Evolutionary conservation across 306 rosid genomes (phyloP).

Genomic region (Prunus padus): DNA sequence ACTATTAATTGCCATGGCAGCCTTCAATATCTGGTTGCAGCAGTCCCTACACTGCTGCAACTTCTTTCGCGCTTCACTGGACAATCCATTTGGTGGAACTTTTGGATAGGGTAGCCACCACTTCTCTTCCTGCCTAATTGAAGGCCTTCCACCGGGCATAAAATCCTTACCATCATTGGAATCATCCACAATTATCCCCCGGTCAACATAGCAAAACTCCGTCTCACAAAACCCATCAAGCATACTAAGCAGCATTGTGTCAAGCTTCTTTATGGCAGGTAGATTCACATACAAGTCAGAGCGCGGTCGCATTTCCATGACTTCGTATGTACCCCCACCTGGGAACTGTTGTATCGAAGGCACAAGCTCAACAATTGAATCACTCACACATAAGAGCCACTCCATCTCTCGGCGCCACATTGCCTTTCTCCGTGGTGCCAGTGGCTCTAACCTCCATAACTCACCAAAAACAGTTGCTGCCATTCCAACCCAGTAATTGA

Average conservation of each 20-base stretch:
- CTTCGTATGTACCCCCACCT: constrained; percentile 84
- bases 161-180: constrained; percentile 56
- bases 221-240: constrained; percentile 80
- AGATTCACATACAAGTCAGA: constrained; percentile 79
- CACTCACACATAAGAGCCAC: constrained; percentile 83
- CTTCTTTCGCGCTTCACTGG: constrained; percentile 69
- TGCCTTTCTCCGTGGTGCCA: constrained; percentile 67
- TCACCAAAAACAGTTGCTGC: constrained; percentile 94
- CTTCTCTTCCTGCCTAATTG: constrained; percentile 90
- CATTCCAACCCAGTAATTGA: constrained; percentile 22
- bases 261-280: constrained; percentile 88
- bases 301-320: constrained; percentile 77
- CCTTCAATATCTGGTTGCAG: constrained; percentile 80
- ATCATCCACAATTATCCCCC: constrained; percentile 59
- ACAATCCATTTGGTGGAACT: constrained; percentile 72
- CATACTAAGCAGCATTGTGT: constrained; percentile 74
- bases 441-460: constrained; percentile 87
- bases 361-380: constrained; percentile 83
- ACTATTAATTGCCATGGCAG: constrained; percentile 88
- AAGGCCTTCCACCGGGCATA: constrained; percentile 61
- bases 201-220: constrained; percentile 73
- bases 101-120: constrained; percentile 99
- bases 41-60: constrained; percentile 95
- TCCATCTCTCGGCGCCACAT: constrained; percentile 97
- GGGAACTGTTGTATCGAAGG: constrained; percentile 90